Evolutionary conservation across 192 early-diverging fungal species (phyloP), one percentile per base, ranked within the genome.

Genomic region (Coemansia sp.): DNA sequence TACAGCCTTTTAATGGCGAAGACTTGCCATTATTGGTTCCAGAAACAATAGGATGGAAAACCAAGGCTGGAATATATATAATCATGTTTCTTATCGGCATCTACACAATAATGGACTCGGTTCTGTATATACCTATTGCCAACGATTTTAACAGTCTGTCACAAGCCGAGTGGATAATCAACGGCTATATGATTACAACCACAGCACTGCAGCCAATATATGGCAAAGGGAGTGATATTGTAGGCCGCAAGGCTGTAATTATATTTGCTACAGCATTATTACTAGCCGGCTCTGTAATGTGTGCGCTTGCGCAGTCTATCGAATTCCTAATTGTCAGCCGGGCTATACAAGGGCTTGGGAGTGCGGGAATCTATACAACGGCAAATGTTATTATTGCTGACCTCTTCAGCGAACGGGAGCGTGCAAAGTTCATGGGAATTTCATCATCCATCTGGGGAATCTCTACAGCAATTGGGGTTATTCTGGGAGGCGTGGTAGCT

Each of bases 191-290:
- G 12, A 76, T 92, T 24, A 83, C 84, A 5, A 72, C 76, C 25
- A 92, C 91, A 1, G 83, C 93, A 5, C 76, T 92, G 52, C 82
- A 88, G 50, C 88, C 90, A 18, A 56, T 90, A 0, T 96, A 94
- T 74, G 94, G 93, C n/a, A 92, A 88, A 56, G 66, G 93, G 31
- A 83, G 89, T 41, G 92, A 94, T 62, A 88, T 95, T 22, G 81
- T 88, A 64, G 83, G 83, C 1, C 81, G 78, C 23, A 65, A 62
- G 14, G 50, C 60, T 9, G 54, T 64, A 4, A 58, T 85, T 19
- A 53, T 81, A 4, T 47, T 62, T 47, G 69, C 83, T 5, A 72
- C 69, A 7, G 0, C 65, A 4, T 10, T 78, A 12, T 76, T 85
- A 31, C 38, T 81, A n/a, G 57, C 70, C 19, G 83, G 74, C 12